These are phyloP conservation scores for Cyclocybe cylindracea DNA, from an alignment of 768 basidiomycete species.

Conservation along the genomic window DNA sequence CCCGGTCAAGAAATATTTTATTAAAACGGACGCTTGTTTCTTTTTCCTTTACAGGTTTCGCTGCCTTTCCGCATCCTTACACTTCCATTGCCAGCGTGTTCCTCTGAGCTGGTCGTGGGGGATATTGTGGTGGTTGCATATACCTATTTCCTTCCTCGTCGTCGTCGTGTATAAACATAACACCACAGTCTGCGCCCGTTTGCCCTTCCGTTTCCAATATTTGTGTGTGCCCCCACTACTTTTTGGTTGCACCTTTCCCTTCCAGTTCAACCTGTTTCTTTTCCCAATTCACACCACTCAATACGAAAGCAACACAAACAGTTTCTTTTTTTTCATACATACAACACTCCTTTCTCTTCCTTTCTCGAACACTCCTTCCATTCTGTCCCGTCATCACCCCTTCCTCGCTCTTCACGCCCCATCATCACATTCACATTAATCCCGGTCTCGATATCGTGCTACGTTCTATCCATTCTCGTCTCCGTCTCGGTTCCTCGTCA, in stretches of 20 bases:
- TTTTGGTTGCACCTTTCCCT: no score
- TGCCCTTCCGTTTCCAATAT: no score
- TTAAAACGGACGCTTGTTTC: conserved; percentile 79
- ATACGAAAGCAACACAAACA: no score
- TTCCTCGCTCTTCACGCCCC: not conserved
- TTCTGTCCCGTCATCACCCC: not conserved
- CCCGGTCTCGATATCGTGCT: conserved; percentile 3
- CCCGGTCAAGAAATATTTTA: conserved; percentile 30
- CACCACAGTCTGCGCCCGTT: no score
- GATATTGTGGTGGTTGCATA: not conserved
- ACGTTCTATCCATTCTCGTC: conserved; percentile 1
- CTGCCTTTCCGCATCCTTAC: conserved; percentile 10
- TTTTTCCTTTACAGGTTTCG: conserved; percentile 24
- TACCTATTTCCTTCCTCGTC: conserved; percentile 1
- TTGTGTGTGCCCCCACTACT: no score
- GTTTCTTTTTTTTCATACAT: no score
- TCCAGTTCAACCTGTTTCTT: no score
- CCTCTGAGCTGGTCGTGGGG: no score
- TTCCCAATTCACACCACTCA: no score
- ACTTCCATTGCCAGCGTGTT: conserved; percentile 16
- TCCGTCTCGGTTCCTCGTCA: conserved; percentile 10
- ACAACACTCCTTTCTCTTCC: no score
- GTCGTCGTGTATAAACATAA: not conserved
- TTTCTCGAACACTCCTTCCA: no score
- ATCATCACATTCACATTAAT: not conserved